Evolutionary conservation across 768 basidiomycete genomes (phyloP), one percentile per base, ranked within the genome.

Genomic region (Cubamyces sp.): DNA sequence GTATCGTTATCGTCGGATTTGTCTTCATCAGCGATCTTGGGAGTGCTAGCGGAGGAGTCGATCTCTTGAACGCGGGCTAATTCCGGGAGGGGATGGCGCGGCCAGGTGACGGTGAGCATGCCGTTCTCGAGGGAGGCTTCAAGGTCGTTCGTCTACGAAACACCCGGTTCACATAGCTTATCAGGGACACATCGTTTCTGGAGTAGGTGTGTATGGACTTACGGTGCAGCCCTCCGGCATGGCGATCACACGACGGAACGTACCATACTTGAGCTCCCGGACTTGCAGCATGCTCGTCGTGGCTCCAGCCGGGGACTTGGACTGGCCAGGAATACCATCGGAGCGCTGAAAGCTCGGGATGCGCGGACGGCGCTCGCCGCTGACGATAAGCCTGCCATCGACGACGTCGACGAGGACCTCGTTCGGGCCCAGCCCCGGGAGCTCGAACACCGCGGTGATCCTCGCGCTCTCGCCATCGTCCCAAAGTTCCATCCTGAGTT

Each of bases 221-320:
- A 73, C 78, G 69, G 42, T 78, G 69, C 19, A 75, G 73, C 78
- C 77, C 19, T 69, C 66, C 23, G 78, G 78, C 49, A 80, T 68
- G 21, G 66, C 60, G 26, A 79, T 67, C 4, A 66, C 69, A 54
- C 78, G 77, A 53, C 71, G 70, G 47, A 78, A 80, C 39, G 63
- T 64, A 48, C 78, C 78, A 41, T 77, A 80, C 61, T 76, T 77
- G 50, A 79, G 74, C 68, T 79, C 78, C 53, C 72, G 73, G 60
- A 73, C 60, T 21, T 64, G 71, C 54, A 68, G 74, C 3, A 39
- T 8, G 39, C 51, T 46, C 14, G 62, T 42, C 28, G 48, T 47
- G 47, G 23, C 14, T 43, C 68, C 0, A 47, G 47, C 21, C 54
- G 55, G 9, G 42, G 43, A 1, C 18, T 40, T 26, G 34, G 19